phyloP scores from a whole-genome alignment of 2,329 filamentous ascomycete genomes.

The Gyromitra esculenta region DNA sequence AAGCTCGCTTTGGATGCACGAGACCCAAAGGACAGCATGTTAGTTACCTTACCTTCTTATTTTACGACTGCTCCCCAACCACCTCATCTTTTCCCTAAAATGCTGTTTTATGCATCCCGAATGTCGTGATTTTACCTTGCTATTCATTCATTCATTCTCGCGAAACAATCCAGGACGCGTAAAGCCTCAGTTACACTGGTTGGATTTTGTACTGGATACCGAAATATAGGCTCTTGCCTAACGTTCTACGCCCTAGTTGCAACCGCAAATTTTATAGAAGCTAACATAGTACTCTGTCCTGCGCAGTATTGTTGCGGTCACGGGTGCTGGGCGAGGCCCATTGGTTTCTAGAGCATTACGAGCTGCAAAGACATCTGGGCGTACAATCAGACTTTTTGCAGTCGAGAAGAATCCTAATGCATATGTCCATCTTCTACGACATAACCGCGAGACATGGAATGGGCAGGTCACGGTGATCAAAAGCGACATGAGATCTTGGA shows the following conservation, averaged over 20 bases:
- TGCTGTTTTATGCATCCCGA: not conserved
- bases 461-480: constrained; percentile 86
- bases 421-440: constrained; percentile 87
- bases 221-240: not conserved
- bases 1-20: constrained; percentile 83
- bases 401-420: constrained; percentile 99
- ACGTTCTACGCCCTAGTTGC: not conserved
- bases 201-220: not conserved
- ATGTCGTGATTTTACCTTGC: not conserved
- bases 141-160: constrained; percentile 7
- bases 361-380: constrained; percentile 78
- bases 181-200: too few species aligned
- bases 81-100: not conserved
- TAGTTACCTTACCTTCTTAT: constrained; percentile 22
- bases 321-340: constrained; percentile 90
- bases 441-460: constrained; percentile 84
- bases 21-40: constrained; percentile 49
- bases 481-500: constrained; percentile 97
- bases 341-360: constrained; percentile 86
- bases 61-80: not conserved
- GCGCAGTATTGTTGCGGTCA: constrained; percentile 78
- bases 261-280: constrained; percentile 1
- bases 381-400: constrained; percentile 86
- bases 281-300: constrained; percentile 20
- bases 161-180: not conserved